phyloP scores from a whole-genome alignment of 2,329 filamentous ascomycete genomes.

The Magnaporthales sp. region DNA sequence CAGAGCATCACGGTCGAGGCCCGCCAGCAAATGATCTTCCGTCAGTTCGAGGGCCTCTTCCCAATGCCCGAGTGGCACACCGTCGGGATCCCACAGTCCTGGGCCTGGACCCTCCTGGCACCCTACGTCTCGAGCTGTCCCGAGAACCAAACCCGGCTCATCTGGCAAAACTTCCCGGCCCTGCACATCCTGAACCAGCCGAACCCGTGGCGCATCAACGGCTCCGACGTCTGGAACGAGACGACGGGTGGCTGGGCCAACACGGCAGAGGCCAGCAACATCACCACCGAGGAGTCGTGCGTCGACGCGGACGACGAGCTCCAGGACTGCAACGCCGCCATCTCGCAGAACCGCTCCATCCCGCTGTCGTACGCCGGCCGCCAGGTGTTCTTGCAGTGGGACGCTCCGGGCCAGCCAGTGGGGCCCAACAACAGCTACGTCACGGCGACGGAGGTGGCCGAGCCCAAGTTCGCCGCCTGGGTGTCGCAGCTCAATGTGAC shows the following conservation, averaged over 20 bases:
- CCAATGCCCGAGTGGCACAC: constrained; percentile 81
- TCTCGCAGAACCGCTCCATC: constrained; percentile 59
- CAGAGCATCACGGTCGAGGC: constrained; percentile 74
- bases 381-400: constrained; percentile 64
- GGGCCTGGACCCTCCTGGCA: constrained; percentile 74
- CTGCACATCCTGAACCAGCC: constrained; percentile 67
- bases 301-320: constrained; percentile 44
- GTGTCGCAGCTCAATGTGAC: constrained; percentile 70
- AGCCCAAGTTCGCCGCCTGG: constrained; percentile 64
- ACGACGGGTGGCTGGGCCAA: constrained; percentile 51
- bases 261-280: constrained; percentile 39
- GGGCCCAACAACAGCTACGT: constrained; percentile 80
- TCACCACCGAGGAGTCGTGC: constrained; percentile 41
- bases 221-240: constrained; percentile 53
- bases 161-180: constrained; percentile 78
- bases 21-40: constrained; percentile 77
- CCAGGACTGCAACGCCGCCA: constrained; percentile 52
- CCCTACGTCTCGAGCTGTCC: constrained; percentile 77
- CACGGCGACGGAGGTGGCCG: constrained; percentile 49
- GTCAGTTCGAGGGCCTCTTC: constrained; percentile 71
- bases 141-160: constrained; percentile 59
- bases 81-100: constrained; percentile 70
- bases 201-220: constrained; percentile 60
- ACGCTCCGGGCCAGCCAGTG: constrained; percentile 55
- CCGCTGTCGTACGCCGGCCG: constrained; percentile 70